Evolutionary conservation across 1,139 yeast genomes (phyloP).

Genomic region (Oligophagozyma castellii): DNA sequence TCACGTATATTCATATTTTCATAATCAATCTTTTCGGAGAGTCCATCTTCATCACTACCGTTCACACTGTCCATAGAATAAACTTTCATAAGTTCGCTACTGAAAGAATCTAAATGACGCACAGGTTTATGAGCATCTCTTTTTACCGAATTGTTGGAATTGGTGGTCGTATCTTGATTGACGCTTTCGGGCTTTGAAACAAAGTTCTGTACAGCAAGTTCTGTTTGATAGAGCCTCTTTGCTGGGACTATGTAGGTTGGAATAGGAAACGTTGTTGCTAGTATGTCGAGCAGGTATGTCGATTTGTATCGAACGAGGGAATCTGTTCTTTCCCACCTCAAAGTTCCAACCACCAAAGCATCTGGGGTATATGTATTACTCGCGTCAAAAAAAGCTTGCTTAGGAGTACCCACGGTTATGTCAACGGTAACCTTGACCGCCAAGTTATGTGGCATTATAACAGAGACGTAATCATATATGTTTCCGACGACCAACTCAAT

Average conservation of each 20-base stretch:
- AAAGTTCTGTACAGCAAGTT: slow-evolving; percentile 22
- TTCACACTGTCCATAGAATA: not conserved
- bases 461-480: slow-evolving; percentile 35
- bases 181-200: not conserved
- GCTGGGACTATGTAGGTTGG: slow-evolving; percentile 63
- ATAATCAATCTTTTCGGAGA: not conserved
- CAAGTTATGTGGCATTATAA: slow-evolving; percentile 34
- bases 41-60: not conserved
- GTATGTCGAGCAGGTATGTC: slow-evolving; percentile 45
- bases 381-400: slow-evolving; percentile 43
- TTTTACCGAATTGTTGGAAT: not conserved
- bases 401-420: slow-evolving; percentile 40
- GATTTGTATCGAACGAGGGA: slow-evolving; percentile 51
- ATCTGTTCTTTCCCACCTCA: slow-evolving; percentile 35
- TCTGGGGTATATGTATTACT: slow-evolving; percentile 51
- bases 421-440: slow-evolving; percentile 50
- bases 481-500: slow-evolving; percentile 24
- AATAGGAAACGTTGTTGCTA: slow-evolving; percentile 50
- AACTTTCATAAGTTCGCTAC: no score
- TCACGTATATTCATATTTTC: slow-evolving; percentile 1
- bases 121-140: not conserved
- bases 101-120: not conserved
- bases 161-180: not conserved
- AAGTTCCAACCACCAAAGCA: slow-evolving; percentile 35
- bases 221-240: slow-evolving; percentile 44